Evolutionary conservation across 2,329 filamentous ascomycete species (phyloP), one percentile per base, ranked within the genome.

Genomic region (Sporothrix sp.): DNA sequence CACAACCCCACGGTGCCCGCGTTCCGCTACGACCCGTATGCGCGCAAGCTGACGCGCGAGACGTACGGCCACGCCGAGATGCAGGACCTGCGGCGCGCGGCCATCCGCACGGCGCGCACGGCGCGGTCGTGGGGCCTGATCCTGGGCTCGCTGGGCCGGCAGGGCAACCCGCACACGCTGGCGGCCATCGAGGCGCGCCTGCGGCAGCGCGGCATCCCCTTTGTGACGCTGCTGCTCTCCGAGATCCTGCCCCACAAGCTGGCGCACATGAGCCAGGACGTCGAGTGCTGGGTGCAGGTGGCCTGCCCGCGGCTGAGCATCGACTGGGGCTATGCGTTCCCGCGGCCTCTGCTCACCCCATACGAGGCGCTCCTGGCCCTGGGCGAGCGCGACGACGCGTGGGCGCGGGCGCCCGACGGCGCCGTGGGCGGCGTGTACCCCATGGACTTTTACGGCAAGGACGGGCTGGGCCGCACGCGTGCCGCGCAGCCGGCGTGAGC

Each of bases 231-330:
- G 1, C 71, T 97, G 9, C 75, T 98, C 4, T 93, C 85, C 56
- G 93, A 98, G 71, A 97, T 98, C 50, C 96, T 97, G 65, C 93
- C 94, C 0, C 90, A 88, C 0, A 98, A 97, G 70, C 69, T 98
- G 57, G 89, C 87, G 0, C 82, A 93, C 73, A 96, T 98, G 88
- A 57, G 56, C 52, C 69, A 71, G 27, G 91, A 97, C 61, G 87
- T 98, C 2, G 91, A 96, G 63, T 95, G 89, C 60, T 98, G 93
- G 93, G 91, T 98, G 35, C 93, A 98, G 68, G 89, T 98, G 46
- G 93, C 93, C 5, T 98, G 93, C 68, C 93, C 93, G n/a, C 73
- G 93, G 45, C 64, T 98, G 64, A 97, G 91, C 66, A 98, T 98
- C 58, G 93, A 98, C 68, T 98, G 93, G 93, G 93, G 93, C 0